These are phyloP conservation scores for Nitzschia sp. DNA, from an alignment of 108 stramenopile genomes.

Conservation along the genomic window DNA sequence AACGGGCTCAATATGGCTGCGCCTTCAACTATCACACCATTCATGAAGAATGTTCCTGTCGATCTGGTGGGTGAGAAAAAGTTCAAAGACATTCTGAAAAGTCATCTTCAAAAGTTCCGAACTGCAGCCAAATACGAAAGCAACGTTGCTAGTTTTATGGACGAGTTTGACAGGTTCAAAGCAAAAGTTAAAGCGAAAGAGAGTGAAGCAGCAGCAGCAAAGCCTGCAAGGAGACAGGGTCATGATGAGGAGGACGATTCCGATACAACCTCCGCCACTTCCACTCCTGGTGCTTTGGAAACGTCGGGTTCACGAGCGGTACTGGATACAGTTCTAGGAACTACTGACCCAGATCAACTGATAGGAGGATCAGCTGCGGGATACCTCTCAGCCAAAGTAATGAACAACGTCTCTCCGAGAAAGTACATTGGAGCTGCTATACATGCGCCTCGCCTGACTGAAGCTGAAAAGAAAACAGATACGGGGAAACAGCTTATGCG, in stretches of 20 bases:
- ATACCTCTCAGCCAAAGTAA: slow-evolving; percentile 32
- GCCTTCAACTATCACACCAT: slow-evolving; percentile 48
- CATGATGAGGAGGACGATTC: not conserved
- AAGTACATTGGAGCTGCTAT: slow-evolving; percentile 6
- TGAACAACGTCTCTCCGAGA: slow-evolving; percentile 25
- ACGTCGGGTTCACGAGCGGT: not conserved
- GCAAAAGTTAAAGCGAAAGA: not conserved
- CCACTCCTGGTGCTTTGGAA: too few species aligned
- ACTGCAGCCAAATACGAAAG: slow-evolving; percentile 22
- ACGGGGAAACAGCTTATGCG: slow-evolving; percentile 41
- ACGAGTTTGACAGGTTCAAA: slow-evolving; percentile 42
- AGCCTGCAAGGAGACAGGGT: not conserved
- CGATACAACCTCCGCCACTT: too few species aligned
- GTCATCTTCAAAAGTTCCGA: slow-evolving; percentile 60
- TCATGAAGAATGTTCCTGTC: slow-evolving; percentile 32
- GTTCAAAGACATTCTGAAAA: slow-evolving; percentile 23
- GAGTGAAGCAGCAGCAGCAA: not conserved
- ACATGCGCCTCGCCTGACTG: slow-evolving; percentile 35
- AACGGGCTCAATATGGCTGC: slow-evolving; percentile 49
- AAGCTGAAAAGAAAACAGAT: slow-evolving; percentile 43
- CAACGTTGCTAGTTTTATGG: slow-evolving; percentile 41
- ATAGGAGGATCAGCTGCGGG: slow-evolving; percentile 45
- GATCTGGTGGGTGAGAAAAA: slow-evolving; percentile 43
- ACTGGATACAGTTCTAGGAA: not conserved
- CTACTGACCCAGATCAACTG: slow-evolving; percentile 18